Base-by-base conservation (phyloP, 2,329 filamentous ascomycete species). In the Immersiporthe knoxdaviesiana region DNA sequence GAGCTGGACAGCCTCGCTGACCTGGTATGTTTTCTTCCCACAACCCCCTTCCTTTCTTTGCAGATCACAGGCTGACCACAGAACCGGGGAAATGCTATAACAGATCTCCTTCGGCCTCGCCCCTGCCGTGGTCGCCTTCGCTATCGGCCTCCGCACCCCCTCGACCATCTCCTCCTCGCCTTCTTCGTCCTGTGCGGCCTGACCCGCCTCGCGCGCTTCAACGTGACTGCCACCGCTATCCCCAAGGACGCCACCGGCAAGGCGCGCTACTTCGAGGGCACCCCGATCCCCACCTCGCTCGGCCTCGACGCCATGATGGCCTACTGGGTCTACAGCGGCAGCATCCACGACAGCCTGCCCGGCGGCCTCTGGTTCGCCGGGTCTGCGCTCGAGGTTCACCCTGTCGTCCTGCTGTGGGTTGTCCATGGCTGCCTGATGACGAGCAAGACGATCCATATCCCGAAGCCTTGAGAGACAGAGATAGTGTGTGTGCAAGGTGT, bases 1-100 rank as follows among this genome's bases (percentile, higher is more conserved):
- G 96, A 99, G 81, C 84, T 99, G 68, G 96, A 99, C 80, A 98
- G 95, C 8, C 85, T 99, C 62, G 96, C 96, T 67, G 96, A 99
- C 79, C 80, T 99, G 84, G 94, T 97, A 90, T 37, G 88, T 76
- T 50, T 62, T n/a, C n/a, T n/a, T n/a, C n/a, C 47, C 27, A 35
- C 65, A 56, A 66, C 66, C 61, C 39, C 30, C 65, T 7, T 3
- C n/a, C 3, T 12, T 24, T n/a, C 47, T n/a, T 8, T 8, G 21
- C 21, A 35, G 8, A 35, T 35, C 35, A 7, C 52, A 8, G 6
- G 52, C 52, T 56, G 52, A 56, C 52, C 12, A 37, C 56, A 8
- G n/a, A n/a, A 5, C 2, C 1, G 16, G 12, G 30, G n/a, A n/a
- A n/a, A n/a, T n/a, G n/a, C n/a, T n/a, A n/a, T n/a, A 8, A n/a